phyloP scores from a whole-genome alignment of 2,329 filamentous ascomycete genomes.

The Neoarthrinium moseri region DNA sequence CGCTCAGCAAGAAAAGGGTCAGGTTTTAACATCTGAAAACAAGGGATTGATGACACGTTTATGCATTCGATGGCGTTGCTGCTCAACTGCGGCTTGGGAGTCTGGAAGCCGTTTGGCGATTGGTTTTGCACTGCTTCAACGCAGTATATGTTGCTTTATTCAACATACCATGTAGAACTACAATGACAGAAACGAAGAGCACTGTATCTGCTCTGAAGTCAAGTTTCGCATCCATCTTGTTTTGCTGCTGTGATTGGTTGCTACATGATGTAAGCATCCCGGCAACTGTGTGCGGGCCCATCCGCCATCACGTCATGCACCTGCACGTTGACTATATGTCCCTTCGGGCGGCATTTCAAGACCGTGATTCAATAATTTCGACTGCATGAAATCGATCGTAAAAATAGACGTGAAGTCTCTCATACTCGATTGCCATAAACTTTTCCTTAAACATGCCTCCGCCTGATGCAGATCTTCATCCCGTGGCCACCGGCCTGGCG shows the following conservation, averaged over 20 bases:
- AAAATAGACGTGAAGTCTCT: background rate
- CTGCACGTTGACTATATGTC: no score
- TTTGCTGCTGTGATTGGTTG: background rate
- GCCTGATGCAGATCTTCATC: conserved; percentile 24
- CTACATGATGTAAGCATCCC: conserved; percentile 3
- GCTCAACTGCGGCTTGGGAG: conserved; percentile 24
- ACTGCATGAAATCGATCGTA: background rate
- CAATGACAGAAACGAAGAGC: no score
- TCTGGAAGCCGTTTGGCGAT: conserved; percentile 22
- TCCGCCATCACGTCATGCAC: conserved; percentile 3
- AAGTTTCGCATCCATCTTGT: no score
- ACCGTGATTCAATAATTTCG: no score
- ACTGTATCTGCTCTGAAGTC: no score
- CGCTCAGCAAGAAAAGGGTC: conserved; percentile 15
- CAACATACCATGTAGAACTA: conserved; percentile 3
- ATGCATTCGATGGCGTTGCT: conserved; percentile 34
- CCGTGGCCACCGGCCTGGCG: conserved; percentile 23
- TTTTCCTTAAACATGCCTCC: conserved; percentile 16
- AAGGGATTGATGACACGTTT: conserved; percentile 19
- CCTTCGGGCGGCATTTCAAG: no score
- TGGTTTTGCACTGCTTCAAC: conserved; percentile 39
- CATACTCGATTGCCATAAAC: background rate
- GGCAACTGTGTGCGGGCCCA: background rate
- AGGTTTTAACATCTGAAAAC: conserved; percentile 19
- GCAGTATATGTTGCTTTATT: conserved; percentile 21